Percentiles rank a stretch among this genome's conserved stretches.
Evolutionary conservation across 148 eudicot species (phyloP).

Genomic region (Linanthus parryae): DNA sequence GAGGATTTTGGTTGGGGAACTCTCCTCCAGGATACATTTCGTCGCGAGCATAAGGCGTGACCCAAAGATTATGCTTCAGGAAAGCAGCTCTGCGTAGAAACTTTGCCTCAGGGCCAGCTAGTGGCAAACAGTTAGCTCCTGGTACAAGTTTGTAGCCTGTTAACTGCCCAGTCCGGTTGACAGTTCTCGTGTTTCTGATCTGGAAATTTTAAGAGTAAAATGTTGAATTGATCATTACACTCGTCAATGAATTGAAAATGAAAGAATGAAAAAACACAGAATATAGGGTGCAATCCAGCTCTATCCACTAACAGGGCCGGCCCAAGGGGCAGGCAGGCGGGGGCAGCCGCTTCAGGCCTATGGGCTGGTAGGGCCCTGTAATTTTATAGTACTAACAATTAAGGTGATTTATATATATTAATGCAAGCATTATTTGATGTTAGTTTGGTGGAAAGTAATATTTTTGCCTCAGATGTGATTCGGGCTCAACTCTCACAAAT

Average conservation of each 20-base stretch:
- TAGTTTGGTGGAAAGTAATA: too few species aligned
- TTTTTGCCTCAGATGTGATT: too few species aligned
- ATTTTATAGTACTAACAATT: neutral
- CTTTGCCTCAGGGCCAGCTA: slow-evolving; percentile 89
- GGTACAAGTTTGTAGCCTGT: slow-evolving; percentile 95
- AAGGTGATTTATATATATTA: too few species aligned
- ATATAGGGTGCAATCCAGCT: neutral
- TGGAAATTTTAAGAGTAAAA: too few species aligned
- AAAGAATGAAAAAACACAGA: neutral
- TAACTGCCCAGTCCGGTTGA: slow-evolving; percentile 80
- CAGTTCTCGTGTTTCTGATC: slow-evolving; percentile 89
- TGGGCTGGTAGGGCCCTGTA: neutral
- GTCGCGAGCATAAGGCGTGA: slow-evolving; percentile 59
- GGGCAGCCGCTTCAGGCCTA: neutral
- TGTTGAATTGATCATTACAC: too few species aligned
- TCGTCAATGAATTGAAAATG: neutral
- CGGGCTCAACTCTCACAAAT: too few species aligned
- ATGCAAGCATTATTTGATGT: too few species aligned
- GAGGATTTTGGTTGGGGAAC: slow-evolving; percentile 96
- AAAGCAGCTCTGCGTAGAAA: slow-evolving; percentile 89
- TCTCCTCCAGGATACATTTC: slow-evolving; percentile 94
- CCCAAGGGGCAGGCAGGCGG: neutral
- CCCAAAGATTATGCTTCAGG: slow-evolving; percentile 96
- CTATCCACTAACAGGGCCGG: neutral
- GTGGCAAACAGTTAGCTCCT: slow-evolving; percentile 80